These are phyloP conservation scores for Blastobotrys terrestris DNA, from an alignment of 805 yeast species.

Conservation along the genomic window DNA sequence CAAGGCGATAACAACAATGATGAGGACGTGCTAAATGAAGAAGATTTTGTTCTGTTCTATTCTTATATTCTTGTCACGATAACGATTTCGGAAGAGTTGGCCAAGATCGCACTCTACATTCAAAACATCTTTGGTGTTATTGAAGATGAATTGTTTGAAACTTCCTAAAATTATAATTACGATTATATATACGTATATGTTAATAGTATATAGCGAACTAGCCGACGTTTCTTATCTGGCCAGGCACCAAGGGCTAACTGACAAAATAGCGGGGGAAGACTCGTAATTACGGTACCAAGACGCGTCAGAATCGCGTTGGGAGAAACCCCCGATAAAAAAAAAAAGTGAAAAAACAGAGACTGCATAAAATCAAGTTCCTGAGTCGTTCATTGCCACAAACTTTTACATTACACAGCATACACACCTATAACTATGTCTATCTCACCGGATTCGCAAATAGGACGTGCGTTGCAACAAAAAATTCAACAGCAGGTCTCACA, in stretches of 20 bases:
- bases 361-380: background rate
- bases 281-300: too few species aligned
- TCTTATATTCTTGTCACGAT: slow-evolving; percentile 69
- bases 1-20: background rate
- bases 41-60: slow-evolving; percentile 71
- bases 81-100: slow-evolving; percentile 59
- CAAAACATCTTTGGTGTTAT: slow-evolving; percentile 61
- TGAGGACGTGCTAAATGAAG: slow-evolving; percentile 37
- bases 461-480: slow-evolving; percentile 15
- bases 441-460: slow-evolving; percentile 9
- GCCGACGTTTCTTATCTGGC: too few species aligned
- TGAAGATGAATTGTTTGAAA: slow-evolving; percentile 53
- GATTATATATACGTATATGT: too few species aligned
- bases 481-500: slow-evolving; percentile 16
- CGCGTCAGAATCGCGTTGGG: background rate
- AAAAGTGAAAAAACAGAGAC: background rate
- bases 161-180: slow-evolving; percentile 7
- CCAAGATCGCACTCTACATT: slow-evolving; percentile 47
- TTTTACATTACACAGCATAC: background rate
- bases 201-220: too few species aligned
- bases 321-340: background rate
- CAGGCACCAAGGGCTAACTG: too few species aligned
- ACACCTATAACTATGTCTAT: background rate
- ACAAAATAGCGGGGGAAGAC: too few species aligned
- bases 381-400: too few species aligned